A percentile compares a stretch with the other conserved stretches of the same genome.
Conservation (phyloP, 163 green algal genomes). For the Volvox carteri region DNA sequence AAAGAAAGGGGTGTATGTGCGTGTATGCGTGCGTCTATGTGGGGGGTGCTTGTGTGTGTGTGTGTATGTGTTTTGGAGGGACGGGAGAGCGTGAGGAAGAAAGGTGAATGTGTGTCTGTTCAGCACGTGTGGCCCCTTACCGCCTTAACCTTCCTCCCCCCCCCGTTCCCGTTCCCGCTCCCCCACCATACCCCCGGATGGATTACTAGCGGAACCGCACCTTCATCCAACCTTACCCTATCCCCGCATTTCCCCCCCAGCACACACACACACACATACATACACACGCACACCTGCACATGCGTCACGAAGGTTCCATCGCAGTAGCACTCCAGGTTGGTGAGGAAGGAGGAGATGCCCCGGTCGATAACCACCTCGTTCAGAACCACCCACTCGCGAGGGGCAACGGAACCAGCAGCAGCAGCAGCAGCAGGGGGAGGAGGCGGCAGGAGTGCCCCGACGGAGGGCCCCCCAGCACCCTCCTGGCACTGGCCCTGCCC, state of each 20-base stretch:
- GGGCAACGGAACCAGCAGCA: not conserved
- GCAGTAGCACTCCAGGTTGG: slow-evolving; percentile 97
- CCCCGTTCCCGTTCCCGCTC: not conserved
- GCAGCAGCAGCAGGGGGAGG: not conserved
- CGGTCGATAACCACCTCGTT: slow-evolving; percentile 97
- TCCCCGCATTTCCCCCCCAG: not conserved
- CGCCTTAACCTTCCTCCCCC: not conserved
- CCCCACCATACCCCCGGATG: not conserved
- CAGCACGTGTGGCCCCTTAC: too few species aligned
- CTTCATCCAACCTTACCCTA: too few species aligned
- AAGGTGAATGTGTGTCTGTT: too few species aligned
- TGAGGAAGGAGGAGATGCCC: slow-evolving; percentile 93
- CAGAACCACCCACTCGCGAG: slow-evolving; percentile 81
- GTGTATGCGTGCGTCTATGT: too few species aligned
- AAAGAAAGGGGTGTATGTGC: too few species aligned
- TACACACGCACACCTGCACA: slow-evolving; percentile 74
- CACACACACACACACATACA: not conserved
- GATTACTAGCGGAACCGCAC: too few species aligned
- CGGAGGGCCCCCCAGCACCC: not conserved
- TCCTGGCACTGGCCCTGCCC: not conserved
- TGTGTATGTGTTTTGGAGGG: too few species aligned
- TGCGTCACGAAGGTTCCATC: slow-evolving; percentile 92
- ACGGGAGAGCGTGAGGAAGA: too few species aligned
- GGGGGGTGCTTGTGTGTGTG: too few species aligned
- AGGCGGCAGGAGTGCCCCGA: too few species aligned